These are phyloP conservation scores for Hydnomerulius pinastri DNA, from an alignment of 768 basidiomycete genomes.

Conservation along the genomic window DNA sequence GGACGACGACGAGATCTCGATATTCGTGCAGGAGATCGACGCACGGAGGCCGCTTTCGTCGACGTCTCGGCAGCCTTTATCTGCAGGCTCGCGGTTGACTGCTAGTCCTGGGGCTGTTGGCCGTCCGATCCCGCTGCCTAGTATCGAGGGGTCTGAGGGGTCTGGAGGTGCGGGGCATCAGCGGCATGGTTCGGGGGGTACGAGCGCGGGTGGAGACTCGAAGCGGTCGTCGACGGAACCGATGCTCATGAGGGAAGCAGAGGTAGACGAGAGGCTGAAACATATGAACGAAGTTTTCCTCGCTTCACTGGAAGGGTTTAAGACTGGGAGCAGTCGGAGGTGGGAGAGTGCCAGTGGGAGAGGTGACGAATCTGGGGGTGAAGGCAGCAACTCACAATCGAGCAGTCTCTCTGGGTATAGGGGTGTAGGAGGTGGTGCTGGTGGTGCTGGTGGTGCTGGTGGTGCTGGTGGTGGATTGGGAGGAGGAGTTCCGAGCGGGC, in stretches of 20 bases:
- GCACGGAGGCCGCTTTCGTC: conserved; percentile 58
- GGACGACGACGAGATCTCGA: conserved; percentile 78
- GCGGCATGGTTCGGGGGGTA: conserved; percentile 21
- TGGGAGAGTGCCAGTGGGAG: conserved; percentile 15
- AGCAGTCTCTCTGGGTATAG: no score
- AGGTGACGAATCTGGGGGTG: conserved; percentile 6
- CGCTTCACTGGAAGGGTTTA: conserved; percentile 63
- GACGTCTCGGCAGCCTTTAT: conserved; percentile 14
- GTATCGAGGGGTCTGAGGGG: not conserved
- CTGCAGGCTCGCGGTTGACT: not conserved
- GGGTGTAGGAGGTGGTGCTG: conserved; percentile 1
- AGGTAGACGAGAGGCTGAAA: conserved; percentile 62
- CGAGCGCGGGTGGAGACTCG: conserved; percentile 21
- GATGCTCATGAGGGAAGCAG: conserved; percentile 65
- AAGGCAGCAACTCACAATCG: conserved; percentile 8
- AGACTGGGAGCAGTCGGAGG: conserved; percentile 35
- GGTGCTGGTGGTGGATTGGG: conserved; percentile 9
- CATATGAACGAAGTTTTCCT: conserved; percentile 72
- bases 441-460: no score
- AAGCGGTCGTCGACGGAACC: conserved; percentile 39
- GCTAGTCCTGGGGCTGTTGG: conserved; percentile 8
- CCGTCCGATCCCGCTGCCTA: conserved; percentile 3
- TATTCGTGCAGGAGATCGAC: conserved; percentile 79
- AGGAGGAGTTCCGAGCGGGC: conserved; percentile 17
- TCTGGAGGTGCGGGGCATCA: conserved; percentile 13